Evolutionary conservation across 352 stramenopile genomes (phyloP), one percentile per base, ranked within the genome.

Genomic region (Phytopythium montanum): DNA sequence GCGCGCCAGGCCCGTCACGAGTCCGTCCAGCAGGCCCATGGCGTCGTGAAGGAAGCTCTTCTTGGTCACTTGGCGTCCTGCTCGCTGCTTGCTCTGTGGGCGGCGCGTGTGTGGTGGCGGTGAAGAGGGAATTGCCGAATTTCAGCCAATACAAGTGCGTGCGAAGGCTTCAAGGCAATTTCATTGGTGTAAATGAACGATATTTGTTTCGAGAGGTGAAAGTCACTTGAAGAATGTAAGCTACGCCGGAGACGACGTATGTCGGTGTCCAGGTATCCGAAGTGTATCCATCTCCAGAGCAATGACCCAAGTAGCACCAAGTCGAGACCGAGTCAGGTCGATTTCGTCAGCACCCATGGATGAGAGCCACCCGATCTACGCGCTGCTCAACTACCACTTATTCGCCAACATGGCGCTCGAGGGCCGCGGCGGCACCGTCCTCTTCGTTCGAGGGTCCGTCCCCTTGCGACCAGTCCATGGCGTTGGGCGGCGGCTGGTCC

Each of bases 1-100:
- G 59, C 85, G 85, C 50, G 78, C 68, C 54, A 92, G 71, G 64
- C 79, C 74, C 63, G 73, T 82, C 62, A 92, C 73, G 52, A 94
- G 62, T 71, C 78, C 81, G 60, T 94, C 84, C 48, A 94, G 68
- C 59, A 94, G 80, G 16, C 77, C 84, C 84, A 94, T 94, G 26
- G 18, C 23, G 18, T 46, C 39, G 2, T 6, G 0, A 21, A 6
- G 21, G 38, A 66, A 56, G 44, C 18, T 61, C 25, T 19, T 25
- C 52, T 25, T 59, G 49, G 42, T 58, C 19, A 18, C 14, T 23
- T 46, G 50, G 54, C 26, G n/a, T n/a, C n/a, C n/a, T n/a, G 26
- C 41, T 48, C 31, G 12, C 25, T 48, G 29, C 18, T 56, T 52
- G 21, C 25, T 52, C 7, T 4, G 13, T 39, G 7, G 23, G 31